These are phyloP conservation scores for Lunularia cruciata DNA, from an alignment of 225 moss, liverwort and hornwort genomes.

Conservation along the genomic window DNA sequence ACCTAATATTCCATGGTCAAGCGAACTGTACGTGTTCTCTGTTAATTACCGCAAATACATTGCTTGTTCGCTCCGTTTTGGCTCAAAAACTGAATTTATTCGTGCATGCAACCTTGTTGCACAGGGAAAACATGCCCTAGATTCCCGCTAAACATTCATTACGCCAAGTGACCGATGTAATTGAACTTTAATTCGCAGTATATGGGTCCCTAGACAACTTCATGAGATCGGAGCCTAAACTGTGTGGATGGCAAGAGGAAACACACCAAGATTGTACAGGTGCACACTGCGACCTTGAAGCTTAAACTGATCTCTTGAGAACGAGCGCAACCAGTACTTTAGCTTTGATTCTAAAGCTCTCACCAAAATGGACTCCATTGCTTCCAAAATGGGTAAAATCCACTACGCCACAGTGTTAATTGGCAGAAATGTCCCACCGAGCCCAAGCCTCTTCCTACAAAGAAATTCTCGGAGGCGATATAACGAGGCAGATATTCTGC, in stretches of 20 bases:
- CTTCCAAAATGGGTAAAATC: not conserved
- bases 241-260: not conserved
- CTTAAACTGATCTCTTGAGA: slow-evolving; percentile 96
- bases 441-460: not conserved
- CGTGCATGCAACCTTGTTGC: too few species aligned
- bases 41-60: too few species aligned
- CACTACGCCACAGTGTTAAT: not conserved
- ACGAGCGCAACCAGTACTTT: slow-evolving; percentile 90
- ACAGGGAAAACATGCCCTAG: too few species aligned
- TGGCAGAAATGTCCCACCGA: not conserved
- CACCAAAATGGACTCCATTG: slow-evolving; percentile 87
- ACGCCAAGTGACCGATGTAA: too few species aligned
- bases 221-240: too few species aligned
- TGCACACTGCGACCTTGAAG: slow-evolving; percentile 94
- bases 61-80: too few species aligned
- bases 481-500: not conserved
- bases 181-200: too few species aligned
- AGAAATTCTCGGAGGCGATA: not conserved
- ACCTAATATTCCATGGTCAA: too few species aligned
- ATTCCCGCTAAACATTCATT: too few species aligned
- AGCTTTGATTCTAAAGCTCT: slow-evolving; percentile 93
- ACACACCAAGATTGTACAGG: slow-evolving; percentile 86
- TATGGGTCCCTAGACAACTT: too few species aligned
- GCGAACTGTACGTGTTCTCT: too few species aligned
- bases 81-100: too few species aligned